Conservation (phyloP, 495 filamentous ascomycete species). For the Venustampulla echinocandica region DNA sequence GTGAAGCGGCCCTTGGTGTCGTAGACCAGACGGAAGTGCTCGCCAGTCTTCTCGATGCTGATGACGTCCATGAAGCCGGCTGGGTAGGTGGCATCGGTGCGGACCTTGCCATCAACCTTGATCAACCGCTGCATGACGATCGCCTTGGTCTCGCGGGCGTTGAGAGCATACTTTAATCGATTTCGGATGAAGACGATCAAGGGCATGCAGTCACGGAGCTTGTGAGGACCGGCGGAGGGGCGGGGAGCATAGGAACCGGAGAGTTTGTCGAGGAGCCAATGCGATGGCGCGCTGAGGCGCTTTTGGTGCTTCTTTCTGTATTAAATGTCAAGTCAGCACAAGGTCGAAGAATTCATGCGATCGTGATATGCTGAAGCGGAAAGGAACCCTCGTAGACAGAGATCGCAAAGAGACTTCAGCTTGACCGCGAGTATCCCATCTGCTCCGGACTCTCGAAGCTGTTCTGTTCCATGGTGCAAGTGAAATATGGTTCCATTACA, state of each 20-base stretch:
- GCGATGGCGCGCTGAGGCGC: conserved; percentile 95
- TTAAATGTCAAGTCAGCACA: conserved; percentile 14
- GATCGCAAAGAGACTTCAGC: too few species aligned
- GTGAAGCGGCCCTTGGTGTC: conserved; percentile 99
- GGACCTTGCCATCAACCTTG: conserved; percentile 99
- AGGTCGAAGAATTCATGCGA: too few species aligned
- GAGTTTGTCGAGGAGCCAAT: conserved; percentile 99
- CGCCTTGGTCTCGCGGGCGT: conserved; percentile 91
- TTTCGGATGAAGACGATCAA: conserved; percentile 99
- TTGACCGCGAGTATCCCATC: too few species aligned
- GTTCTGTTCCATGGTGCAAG: too few species aligned
- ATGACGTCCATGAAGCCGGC: conserved; percentile 99
- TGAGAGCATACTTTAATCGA: conserved; percentile 98
- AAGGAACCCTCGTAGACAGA: too few species aligned
- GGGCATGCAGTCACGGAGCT: conserved; percentile 97
- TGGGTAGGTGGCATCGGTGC: conserved; percentile 95
- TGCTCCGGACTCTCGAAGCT: too few species aligned
- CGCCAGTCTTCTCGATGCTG: conserved; percentile 97
- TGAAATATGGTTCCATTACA: too few species aligned
- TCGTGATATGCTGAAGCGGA: too few species aligned
- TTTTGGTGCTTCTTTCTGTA: conserved; percentile 98
- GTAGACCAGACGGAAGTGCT: conserved; percentile 99
- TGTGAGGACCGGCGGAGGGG: conserved; percentile 95
- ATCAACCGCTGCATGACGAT: conserved; percentile 99
- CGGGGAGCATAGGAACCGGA: conserved; percentile 95